Base-by-base conservation (phyloP, 179 eudicot genomes). In the Beta corolliflora region DNA sequence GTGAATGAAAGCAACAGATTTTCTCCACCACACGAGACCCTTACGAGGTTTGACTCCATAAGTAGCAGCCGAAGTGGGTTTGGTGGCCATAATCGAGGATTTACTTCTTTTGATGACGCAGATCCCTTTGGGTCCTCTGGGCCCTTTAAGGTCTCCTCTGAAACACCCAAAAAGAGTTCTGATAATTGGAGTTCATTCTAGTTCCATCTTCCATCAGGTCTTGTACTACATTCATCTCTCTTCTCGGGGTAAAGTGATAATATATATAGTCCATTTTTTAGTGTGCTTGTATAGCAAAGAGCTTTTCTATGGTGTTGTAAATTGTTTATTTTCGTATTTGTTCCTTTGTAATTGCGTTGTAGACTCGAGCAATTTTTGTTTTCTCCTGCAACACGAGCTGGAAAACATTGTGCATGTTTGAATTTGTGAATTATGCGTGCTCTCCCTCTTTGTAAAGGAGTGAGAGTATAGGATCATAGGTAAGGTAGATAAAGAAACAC, bases 111-210 rank as follows among this genome's bases (percentile, higher is more conserved):
- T 69, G 99, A 95, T 18, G 98, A 95, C 75, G 79, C 89, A 3
- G 98, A 94, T 68, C 99, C 99, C 12, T 95, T 95, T 79, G 99
- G 99, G 16, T 95, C 98, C 1, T 88, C 89, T 60, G 99, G 94
- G 41, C 95, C 97, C 9, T 95, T 94, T 85, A 92, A 91, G 88
- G 95, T 92, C 74, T 46, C 50, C 50, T 77, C 93, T 0, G 95
- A 90, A 88, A 89, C 89, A 46, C 88, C 94, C 8, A 92, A 83
- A 79, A 92, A 89, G 80, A 81, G 78, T 82, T 92, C 98, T 9
- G 95, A 92, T 71, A 85, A 81, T 76, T 93, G 98, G 97, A 87
- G 89, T 73, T 81, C 96, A 65, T 93, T 89, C 83, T 93, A 90
- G 87, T 46, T 46, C 50, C 50, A 73, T 53, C 46, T 29, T 29